Evolutionary conservation across 495 filamentous ascomycete genomes (phyloP).

Genomic region (Echria macrotheca): DNA sequence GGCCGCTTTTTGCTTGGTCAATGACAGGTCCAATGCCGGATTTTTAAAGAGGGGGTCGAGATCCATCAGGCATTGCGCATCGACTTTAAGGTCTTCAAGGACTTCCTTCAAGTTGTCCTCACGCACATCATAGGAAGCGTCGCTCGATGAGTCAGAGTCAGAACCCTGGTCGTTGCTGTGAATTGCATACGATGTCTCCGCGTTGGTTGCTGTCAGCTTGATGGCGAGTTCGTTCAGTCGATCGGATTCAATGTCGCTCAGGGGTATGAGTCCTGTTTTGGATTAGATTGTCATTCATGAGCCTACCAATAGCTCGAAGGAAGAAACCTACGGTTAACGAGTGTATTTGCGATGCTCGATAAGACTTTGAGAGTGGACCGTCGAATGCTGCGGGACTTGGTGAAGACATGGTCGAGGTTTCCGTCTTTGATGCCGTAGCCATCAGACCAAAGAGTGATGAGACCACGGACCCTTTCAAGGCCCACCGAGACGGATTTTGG

Average conservation of each 20-base stretch:
- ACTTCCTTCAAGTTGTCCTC: conserved; percentile 7
- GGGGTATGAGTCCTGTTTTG: not conserved
- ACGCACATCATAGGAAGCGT: not conserved
- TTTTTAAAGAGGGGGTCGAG: conserved; percentile 14
- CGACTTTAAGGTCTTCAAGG: conserved; percentile 9
- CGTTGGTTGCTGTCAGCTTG: not conserved
- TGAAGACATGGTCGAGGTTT: not conserved
- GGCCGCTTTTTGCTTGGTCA: not conserved
- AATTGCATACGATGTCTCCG: not conserved
- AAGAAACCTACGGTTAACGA: not conserved
- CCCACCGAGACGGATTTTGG: not conserved
- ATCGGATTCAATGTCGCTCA: not conserved
- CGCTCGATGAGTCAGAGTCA: conserved; percentile 4
- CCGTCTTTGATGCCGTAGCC: conserved; percentile 9
- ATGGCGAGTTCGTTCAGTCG: not conserved
- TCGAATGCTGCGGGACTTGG: not conserved
- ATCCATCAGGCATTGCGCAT: conserved; percentile 10
- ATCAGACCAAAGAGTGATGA: conserved; percentile 9
- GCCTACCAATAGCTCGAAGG: not conserved
- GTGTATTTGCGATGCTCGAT: not conserved
- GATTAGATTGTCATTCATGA: not conserved
- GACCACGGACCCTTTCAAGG: conserved; percentile 2
- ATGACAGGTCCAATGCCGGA: conserved; percentile 2
- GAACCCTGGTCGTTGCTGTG: not conserved
- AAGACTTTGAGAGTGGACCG: not conserved